Evolutionary conservation across 164 flowering plant species (phyloP), one percentile per base, ranked within the genome.

Genomic region (Stephania yunnanensis): DNA sequence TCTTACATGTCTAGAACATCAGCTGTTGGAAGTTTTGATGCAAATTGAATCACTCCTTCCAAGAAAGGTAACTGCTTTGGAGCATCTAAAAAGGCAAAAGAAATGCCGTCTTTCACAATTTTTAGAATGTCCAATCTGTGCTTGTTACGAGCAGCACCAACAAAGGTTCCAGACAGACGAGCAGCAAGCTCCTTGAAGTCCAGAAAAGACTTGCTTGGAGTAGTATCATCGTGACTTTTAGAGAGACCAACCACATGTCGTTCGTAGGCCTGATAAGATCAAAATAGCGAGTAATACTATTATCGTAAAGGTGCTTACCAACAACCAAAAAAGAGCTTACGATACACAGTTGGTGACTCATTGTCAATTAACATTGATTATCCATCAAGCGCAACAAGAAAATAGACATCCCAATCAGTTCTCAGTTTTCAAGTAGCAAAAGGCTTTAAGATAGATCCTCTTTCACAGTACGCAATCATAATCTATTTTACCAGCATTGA

Each of bases 111-210:
- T 80, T 78, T 90, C 67, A 90, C 94, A 75, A 96, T 87, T 71
- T 88, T 86, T 71, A 92, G 75, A 70, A 96, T 89, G 61, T 92
- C 91, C 53, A 82, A 78, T 80, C 89, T 82, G 71, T 96, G 87
- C 85, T 92, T 91, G 87, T 84, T 90, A 77, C 98, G 85, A 72
- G 94, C 93, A 74, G 89, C 92, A 82, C 98, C 97, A 12, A 84
- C 70, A 53, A 86, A 90, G 36, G 86, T 86, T 72, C 87, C 95
- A 81, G 98, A 88, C 48, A 96, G 91, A 74, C 95, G 88, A 80
- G 82, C 75, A 76, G 98, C 88, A 71, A 96, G 88, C 61, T 92
- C 91, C 80, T 87, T 91, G 74, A 92, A 96, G 20, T 89, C 92
- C 70, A 68, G 70, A 73, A 91, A 85, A 69, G 85, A 83, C 78